Percentiles rank a stretch among this genome's conserved stretches.
These are phyloP conservation scores for Trypanosoma mega DNA, from an alignment of 208 protist species.

Conservation along the genomic window DNA sequence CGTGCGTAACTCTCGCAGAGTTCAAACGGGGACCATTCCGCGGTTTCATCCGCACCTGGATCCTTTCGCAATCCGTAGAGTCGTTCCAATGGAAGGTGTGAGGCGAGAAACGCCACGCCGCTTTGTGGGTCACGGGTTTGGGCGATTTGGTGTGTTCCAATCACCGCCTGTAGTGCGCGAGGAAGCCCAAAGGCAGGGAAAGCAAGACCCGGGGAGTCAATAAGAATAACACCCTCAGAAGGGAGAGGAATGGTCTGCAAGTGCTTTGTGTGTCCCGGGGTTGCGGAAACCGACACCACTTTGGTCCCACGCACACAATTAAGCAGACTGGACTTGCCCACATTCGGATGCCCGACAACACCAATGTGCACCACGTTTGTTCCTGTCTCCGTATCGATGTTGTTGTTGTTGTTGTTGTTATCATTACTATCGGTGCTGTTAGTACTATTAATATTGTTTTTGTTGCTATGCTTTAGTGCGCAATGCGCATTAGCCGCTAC, in stretches of 20 bases:
- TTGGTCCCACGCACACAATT: slow-evolving; percentile 96
- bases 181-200: slow-evolving; percentile 88
- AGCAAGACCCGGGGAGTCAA: slow-evolving; percentile 95
- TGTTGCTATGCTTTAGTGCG: slow-evolving; percentile 12
- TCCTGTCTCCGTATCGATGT: slow-evolving; percentile 5
- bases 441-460: slow-evolving; percentile 1
- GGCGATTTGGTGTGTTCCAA: slow-evolving; percentile 95
- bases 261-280: slow-evolving; percentile 97
- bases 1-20: slow-evolving; percentile 93
- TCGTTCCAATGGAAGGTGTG: slow-evolving; percentile 89
- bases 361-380: slow-evolving; percentile 64
- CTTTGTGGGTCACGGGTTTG: slow-evolving; percentile 96
- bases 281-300: slow-evolving; percentile 93
- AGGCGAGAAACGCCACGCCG: slow-evolving; percentile 87
- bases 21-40: slow-evolving; percentile 84
- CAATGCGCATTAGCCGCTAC: background rate
- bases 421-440: background rate
- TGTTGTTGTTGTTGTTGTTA: background rate
- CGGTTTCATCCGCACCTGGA: slow-evolving; percentile 27
- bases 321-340: slow-evolving; percentile 96
- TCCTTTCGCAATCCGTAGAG: slow-evolving; percentile 82
- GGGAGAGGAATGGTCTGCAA: slow-evolving; percentile 95
- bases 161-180: slow-evolving; percentile 89
- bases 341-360: slow-evolving; percentile 91
- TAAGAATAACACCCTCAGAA: slow-evolving; percentile 78